Conservation (phyloP, 2,329 filamentous ascomycete species). For the Alternaria atra region DNA sequence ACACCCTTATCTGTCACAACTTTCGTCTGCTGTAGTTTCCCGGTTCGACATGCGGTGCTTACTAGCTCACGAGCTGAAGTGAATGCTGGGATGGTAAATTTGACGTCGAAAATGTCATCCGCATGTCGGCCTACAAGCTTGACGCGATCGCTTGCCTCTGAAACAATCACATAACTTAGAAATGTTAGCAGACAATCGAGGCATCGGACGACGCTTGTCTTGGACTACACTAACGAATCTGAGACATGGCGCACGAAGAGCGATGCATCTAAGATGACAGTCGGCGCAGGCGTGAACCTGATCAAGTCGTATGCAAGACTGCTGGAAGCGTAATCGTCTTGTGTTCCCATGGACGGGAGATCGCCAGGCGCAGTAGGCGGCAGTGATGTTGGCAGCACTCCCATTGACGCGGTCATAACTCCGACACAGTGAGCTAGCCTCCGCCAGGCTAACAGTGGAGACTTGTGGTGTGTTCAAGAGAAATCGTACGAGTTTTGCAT, state of each 20-base stretch:
- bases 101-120: conserved; percentile 50
- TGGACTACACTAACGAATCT: conserved; percentile 38
- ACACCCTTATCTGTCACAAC: conserved; percentile 34
- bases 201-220: not conserved
- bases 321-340: conserved; percentile 15
- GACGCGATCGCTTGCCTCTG: conserved; percentile 42
- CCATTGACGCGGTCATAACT: conserved; percentile 25
- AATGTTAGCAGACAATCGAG: not conserved
- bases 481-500: conserved; percentile 37
- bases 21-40: conserved; percentile 48
- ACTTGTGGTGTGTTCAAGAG: conserved; percentile 10
- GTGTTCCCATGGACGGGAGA: conserved; percentile 22
- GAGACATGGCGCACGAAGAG: conserved; percentile 64
- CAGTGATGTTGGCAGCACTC: conserved; percentile 15
- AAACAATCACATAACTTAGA: conserved; percentile 46
- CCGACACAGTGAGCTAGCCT: conserved; percentile 18
- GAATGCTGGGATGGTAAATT: conserved; percentile 49
- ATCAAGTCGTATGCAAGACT: conserved; percentile 33
- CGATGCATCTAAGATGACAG: conserved; percentile 49
- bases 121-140: conserved; percentile 51
- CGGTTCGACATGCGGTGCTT: conserved; percentile 49
- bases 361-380: conserved; percentile 18
- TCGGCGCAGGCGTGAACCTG: conserved; percentile 54
- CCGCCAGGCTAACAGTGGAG: conserved; percentile 15
- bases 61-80: conserved; percentile 50